A percentile compares a stretch with the other conserved stretches of the same genome.
phyloP scores from a whole-genome alignment of 257 asterid species.

The Solanum clarkiae region DNA sequence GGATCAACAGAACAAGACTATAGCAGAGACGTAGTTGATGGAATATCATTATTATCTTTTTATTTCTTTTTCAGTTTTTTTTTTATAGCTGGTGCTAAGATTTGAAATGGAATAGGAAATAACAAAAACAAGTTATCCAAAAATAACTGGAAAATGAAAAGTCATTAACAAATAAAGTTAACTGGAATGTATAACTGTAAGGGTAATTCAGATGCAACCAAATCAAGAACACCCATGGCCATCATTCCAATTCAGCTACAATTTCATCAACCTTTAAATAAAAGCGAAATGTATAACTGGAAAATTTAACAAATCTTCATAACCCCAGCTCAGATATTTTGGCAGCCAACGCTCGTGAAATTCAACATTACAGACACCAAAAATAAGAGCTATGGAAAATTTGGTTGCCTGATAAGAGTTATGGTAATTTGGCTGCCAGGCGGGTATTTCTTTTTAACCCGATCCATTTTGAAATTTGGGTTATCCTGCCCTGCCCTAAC shows the following conservation, averaged over 20 bases:
- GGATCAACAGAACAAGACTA: neutral
- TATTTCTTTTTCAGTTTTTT: neutral
- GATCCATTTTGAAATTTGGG: too few relatives aligned
- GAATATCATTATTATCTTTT: neutral
- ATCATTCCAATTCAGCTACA: slow-evolving; percentile 3
- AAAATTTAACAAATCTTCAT: neutral
- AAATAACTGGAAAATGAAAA: neutral
- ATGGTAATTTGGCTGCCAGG: too few relatives aligned
- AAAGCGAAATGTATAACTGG: neutral
- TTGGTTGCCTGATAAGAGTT: too few relatives aligned
- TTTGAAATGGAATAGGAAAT: neutral
- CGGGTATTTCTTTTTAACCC: too few relatives aligned
- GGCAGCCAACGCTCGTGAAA: neutral
- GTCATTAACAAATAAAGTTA: neutral
- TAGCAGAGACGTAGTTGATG: neutral
- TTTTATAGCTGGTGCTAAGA: neutral
- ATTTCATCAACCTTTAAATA: neutral
- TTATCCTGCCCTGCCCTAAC: too few relatives aligned
- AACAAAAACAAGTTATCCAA: neutral
- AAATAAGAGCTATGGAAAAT: too few relatives aligned
- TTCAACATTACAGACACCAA: neutral
- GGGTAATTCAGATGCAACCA: neutral
- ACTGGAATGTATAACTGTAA: too few relatives aligned
- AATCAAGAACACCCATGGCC: neutral
- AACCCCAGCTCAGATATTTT: neutral